Percentiles rank a stretch among this genome's conserved stretches.
phyloP scores from a whole-genome alignment of 129 eudicot species.

The Artemisia annua region DNA sequence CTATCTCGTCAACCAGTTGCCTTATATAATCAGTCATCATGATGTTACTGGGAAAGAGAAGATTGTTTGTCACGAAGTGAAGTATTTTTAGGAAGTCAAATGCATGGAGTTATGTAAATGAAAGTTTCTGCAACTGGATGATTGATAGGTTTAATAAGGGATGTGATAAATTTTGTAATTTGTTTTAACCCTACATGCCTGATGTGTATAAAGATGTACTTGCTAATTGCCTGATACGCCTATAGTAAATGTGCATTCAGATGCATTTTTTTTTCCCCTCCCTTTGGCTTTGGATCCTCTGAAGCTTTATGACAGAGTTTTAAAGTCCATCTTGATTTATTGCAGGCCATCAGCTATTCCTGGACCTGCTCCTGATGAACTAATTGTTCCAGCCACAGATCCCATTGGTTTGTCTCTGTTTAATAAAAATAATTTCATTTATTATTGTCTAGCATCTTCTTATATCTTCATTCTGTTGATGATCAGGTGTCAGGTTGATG shows the following conservation, averaged over 20 bases:
- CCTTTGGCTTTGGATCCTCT: slow-evolving; percentile 9
- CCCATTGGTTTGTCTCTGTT: slow-evolving; percentile 67
- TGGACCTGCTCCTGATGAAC: slow-evolving; percentile 97
- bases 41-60: neutral
- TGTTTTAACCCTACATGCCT: too few relatives aligned
- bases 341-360: slow-evolving; percentile 94
- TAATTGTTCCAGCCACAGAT: slow-evolving; percentile 79
- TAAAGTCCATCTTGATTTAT: slow-evolving; percentile 23
- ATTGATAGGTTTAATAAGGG: too few relatives aligned
- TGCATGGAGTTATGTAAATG: too few relatives aligned
- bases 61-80: neutral
- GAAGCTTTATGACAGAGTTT: neutral
- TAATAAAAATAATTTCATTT: neutral
- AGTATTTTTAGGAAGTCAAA: too few relatives aligned
- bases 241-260: too few relatives aligned
- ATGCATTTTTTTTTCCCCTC: neutral
- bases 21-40: slow-evolving; percentile 8
- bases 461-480: slow-evolving; percentile 26
- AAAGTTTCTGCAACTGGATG: too few relatives aligned
- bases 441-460: slow-evolving; percentile 5
- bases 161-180: too few relatives aligned
- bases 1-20: neutral
- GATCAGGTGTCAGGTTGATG: slow-evolving; percentile 75
- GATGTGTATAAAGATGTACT: too few relatives aligned
- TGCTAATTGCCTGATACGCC: too few relatives aligned